These are phyloP conservation scores for Colletotrichum sp. DNA, from an alignment of 2,329 filamentous ascomycete species.

Conservation along the genomic window DNA sequence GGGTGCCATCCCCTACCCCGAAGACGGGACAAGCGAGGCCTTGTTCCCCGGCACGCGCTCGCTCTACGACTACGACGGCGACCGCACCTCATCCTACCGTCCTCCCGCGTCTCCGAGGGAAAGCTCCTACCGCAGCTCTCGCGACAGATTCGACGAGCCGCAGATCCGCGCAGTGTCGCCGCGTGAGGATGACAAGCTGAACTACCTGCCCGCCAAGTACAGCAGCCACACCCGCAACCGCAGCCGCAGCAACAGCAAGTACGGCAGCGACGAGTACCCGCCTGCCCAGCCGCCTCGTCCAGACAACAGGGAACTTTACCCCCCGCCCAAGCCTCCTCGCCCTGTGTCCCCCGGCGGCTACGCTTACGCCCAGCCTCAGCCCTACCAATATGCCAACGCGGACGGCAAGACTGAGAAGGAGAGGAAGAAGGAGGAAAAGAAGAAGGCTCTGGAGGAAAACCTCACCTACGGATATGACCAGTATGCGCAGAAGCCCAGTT, in stretches of 20 bases:
- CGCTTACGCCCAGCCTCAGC: conserved; percentile 31
- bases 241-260: conserved; percentile 29
- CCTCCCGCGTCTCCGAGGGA: conserved; percentile 38
- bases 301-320: conserved; percentile 40
- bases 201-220: conserved; percentile 55
- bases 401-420: conserved; percentile 20
- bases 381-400: conserved; percentile 30
- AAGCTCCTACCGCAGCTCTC: conserved; percentile 41
- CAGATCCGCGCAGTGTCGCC: conserved; percentile 24
- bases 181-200: conserved; percentile 41
- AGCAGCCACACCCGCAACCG: conserved; percentile 28
- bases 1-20: conserved; percentile 42
- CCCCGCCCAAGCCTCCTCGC: conserved; percentile 16
- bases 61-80: conserved; percentile 45
- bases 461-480: conserved; percentile 53
- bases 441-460: conserved; percentile 43
- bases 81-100: conserved; percentile 31
- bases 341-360: conserved; percentile 21
- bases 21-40: conserved; percentile 35
- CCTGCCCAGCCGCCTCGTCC: conserved; percentile 25
- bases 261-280: conserved; percentile 24
- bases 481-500: conserved; percentile 13
- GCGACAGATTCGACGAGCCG: conserved; percentile 33
- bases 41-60: conserved; percentile 42
- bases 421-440: conserved; percentile 36